phyloP scores from a whole-genome alignment of 2,329 filamentous ascomycete genomes.

The Corynespora cassiicola region DNA sequence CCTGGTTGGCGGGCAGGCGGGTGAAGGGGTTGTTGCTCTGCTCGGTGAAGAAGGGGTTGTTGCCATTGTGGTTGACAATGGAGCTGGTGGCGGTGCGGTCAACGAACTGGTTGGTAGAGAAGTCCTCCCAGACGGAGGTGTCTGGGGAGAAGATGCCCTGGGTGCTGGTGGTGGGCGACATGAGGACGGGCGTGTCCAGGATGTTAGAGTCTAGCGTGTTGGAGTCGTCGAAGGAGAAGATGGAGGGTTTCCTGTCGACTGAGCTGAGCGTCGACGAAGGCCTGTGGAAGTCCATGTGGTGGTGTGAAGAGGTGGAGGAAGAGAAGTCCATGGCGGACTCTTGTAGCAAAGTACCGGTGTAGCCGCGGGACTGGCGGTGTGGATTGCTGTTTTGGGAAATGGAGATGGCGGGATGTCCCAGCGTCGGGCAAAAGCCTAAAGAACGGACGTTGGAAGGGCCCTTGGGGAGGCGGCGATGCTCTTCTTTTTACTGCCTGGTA shows the following conservation, averaged over 20 bases:
- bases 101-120: slow-evolving; percentile 47
- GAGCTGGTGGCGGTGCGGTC: slow-evolving; percentile 45
- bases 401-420: slow-evolving; percentile 22
- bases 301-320: slow-evolving; percentile 21
- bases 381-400: slow-evolving; percentile 44
- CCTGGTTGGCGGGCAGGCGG: slow-evolving; percentile 61
- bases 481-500: neutral
- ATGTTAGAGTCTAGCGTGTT: slow-evolving; percentile 58
- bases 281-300: slow-evolving; percentile 46
- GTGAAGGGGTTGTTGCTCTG: slow-evolving; percentile 67
- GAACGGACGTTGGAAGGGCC: slow-evolving; percentile 10
- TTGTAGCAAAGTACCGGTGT: slow-evolving; percentile 51
- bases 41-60: slow-evolving; percentile 57
- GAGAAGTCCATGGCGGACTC: slow-evolving; percentile 46
- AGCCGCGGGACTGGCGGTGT: slow-evolving; percentile 46
- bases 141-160: slow-evolving; percentile 60
- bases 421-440: slow-evolving; percentile 19
- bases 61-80: slow-evolving; percentile 49
- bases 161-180: slow-evolving; percentile 56
- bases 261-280: slow-evolving; percentile 43
- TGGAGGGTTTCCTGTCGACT: slow-evolving; percentile 46
- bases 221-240: slow-evolving; percentile 59
- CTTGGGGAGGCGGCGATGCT: too few species aligned
- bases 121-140: slow-evolving; percentile 57
- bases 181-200: slow-evolving; percentile 51